Evolutionary conservation across 768 basidiomycete genomes (phyloP).

Genomic region (Multifurca ochricompacta): DNA sequence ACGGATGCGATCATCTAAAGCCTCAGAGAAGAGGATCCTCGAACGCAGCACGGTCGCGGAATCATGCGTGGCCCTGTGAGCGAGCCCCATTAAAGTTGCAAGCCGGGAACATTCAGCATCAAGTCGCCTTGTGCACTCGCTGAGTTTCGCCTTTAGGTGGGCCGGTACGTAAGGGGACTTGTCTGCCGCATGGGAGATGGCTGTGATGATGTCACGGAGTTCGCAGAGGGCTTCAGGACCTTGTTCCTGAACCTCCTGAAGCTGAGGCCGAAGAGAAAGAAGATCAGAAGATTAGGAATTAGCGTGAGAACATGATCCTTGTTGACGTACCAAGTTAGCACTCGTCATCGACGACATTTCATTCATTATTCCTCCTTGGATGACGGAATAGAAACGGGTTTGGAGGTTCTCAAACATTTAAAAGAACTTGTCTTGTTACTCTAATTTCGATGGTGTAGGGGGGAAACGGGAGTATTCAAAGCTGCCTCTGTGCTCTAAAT

Average conservation of each 20-base stretch:
- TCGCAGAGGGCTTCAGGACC: slow-evolving; percentile 2
- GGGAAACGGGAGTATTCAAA: too few species aligned
- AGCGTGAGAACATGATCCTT: too few species aligned
- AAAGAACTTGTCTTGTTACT: neutral
- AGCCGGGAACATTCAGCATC: slow-evolving; percentile 5
- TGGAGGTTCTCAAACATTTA: neutral
- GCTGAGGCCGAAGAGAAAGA: neutral
- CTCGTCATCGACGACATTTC: too few species aligned
- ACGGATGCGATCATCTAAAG: neutral
- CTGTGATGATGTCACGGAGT: neutral
- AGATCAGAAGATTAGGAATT: too few species aligned
- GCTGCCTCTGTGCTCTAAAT: neutral
- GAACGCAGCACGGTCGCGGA: slow-evolving; percentile 1
- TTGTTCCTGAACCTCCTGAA: too few species aligned
- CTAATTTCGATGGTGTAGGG: neutral
- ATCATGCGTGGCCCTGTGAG: neutral
- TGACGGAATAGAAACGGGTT: neutral
- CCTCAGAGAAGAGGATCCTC: slow-evolving; percentile 6
- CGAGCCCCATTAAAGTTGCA: neutral
- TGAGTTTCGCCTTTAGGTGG: neutral
- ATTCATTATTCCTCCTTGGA: neutral
- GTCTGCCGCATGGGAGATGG: neutral
- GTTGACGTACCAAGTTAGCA: too few species aligned
- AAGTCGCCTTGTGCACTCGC: neutral
- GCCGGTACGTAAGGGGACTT: neutral